These are phyloP conservation scores for Xylaria acuta DNA, from an alignment of 495 filamentous ascomycete species.

Conservation along the genomic window DNA sequence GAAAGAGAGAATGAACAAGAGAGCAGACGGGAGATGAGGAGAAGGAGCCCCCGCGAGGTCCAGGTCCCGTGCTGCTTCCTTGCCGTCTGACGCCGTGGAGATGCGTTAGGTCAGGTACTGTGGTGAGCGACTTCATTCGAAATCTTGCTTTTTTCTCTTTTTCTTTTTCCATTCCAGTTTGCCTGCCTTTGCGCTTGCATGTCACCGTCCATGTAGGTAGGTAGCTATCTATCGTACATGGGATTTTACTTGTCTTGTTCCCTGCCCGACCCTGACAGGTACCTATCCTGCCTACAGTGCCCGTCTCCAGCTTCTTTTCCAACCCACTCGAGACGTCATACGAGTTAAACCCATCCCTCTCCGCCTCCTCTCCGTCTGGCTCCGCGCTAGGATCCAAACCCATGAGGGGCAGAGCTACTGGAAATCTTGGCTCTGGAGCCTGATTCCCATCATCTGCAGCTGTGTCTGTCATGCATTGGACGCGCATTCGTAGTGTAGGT, in stretches of 20 bases:
- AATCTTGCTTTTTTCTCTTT: slow-evolving; percentile 30
- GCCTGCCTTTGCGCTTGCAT: neutral
- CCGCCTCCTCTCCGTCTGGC: neutral
- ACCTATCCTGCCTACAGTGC: neutral
- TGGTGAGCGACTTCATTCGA: slow-evolving; percentile 14
- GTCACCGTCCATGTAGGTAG: slow-evolving; percentile 4
- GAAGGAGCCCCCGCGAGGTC: slow-evolving; percentile 1
- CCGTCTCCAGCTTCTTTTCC: neutral
- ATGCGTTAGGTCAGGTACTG: slow-evolving; percentile 8
- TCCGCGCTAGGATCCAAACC: slow-evolving; percentile 1
- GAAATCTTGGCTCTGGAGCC: slow-evolving; percentile 22
- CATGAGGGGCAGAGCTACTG: slow-evolving; percentile 9
- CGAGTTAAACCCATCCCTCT: neutral
- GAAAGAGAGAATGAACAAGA: neutral
- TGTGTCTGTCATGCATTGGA: slow-evolving; percentile 21
- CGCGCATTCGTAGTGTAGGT: slow-evolving; percentile 21
- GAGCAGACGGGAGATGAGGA: neutral
- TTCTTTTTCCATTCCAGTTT: neutral
- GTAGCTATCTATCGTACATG: slow-evolving; percentile 19
- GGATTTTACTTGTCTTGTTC: neutral
- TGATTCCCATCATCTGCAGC: slow-evolving; percentile 21
- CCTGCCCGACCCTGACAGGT: neutral
- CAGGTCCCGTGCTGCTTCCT: slow-evolving; percentile 11
- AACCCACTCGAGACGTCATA: slow-evolving; percentile 11
- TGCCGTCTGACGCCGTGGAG: slow-evolving; percentile 7